phyloP scores from a whole-genome alignment of 371 early-diverging fungal species.

The Zancudomyces culisetae region DNA sequence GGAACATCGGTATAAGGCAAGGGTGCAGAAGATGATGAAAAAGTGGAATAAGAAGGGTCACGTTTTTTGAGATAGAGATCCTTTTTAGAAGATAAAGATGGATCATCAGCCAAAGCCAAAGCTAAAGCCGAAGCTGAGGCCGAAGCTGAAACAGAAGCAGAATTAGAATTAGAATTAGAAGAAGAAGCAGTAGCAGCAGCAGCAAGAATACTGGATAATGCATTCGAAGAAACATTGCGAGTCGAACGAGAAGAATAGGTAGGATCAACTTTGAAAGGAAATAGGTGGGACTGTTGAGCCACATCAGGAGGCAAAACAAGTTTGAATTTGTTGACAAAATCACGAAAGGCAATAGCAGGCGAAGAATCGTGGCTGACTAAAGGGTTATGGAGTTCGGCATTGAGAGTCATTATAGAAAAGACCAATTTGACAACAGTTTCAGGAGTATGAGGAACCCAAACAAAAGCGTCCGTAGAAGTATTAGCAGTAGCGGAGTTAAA shows the following conservation, averaged over 20 bases:
- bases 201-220: too few relatives aligned
- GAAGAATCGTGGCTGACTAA: conserved; percentile 14
- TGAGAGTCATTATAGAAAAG: conserved; percentile 66
- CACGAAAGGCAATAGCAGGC: conserved; percentile 20
- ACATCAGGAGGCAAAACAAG: conserved; percentile 20
- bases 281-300: background rate
- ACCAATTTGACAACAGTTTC: conserved; percentile 37
- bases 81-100: background rate
- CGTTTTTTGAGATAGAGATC: background rate
- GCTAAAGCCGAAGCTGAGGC: background rate
- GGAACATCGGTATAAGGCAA: conserved; percentile 2
- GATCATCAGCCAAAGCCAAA: background rate
- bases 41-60: background rate
- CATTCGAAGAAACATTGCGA: background rate
- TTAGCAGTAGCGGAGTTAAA: background rate
- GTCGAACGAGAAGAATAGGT: background rate
- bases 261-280: background rate
- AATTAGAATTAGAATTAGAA: too few relatives aligned
- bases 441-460: conserved; percentile 20
- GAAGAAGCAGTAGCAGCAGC: background rate
- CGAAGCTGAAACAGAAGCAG: background rate
- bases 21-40: too few relatives aligned
- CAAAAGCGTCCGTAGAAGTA: conserved; percentile 2
- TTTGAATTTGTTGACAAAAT: conserved; percentile 19
- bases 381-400: conserved; percentile 65